Base-by-base conservation (phyloP, 2,329 filamentous ascomycete genomes). In the Trichoderma sp. region DNA sequence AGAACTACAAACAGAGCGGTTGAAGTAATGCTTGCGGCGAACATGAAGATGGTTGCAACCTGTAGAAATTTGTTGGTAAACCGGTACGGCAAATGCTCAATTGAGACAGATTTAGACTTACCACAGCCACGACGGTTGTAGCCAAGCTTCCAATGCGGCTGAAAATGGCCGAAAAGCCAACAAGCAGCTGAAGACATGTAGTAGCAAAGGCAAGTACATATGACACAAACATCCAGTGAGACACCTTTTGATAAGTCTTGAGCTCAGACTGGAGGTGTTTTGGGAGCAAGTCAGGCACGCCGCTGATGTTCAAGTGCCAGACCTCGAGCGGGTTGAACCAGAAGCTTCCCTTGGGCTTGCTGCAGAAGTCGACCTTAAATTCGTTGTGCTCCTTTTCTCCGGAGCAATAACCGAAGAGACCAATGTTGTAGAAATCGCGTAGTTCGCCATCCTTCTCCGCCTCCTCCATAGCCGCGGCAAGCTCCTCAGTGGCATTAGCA, bases 191-290 rank as follows among this genome's bases (percentile, higher is more conserved):
- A 24, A 70, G 15, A 18, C 32, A 32, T 4, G 47, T 39, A 7
- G 30, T 57, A n/a, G 58, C 58, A 32, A 70, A 70, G 8, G 28
- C 58, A 43, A 70, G 58, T 8, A 63, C 68, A 18, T 70, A 70
- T 24, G 68, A 60, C 43, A 70, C 60, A 56, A 70, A 70, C 68
- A 70, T 70, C 68, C 68, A 70, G 58, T 70, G 60, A 21, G 68
- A 70, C 21, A 70, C 30, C 58, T 56, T 70, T 28, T 70, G 57
- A n/a, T 63, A 70, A 4, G 58, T 56, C 15, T 70, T 34, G 9
- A 70, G 39, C 21, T 70, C 30, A n/a, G 39, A 63, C 58, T 70
- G 68, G 14, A 70, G 68, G 32, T 63, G 58, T 8, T 24, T 39
- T 15, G 68, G 68, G n/a, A 70, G 43, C 30, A 70, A 21, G 14